A percentile compares a stretch with the other conserved stretches of the same genome.
These are phyloP conservation scores for Talaromyces sp. DNA, from an alignment of 2,329 filamentous ascomycete genomes.

Conservation along the genomic window DNA sequence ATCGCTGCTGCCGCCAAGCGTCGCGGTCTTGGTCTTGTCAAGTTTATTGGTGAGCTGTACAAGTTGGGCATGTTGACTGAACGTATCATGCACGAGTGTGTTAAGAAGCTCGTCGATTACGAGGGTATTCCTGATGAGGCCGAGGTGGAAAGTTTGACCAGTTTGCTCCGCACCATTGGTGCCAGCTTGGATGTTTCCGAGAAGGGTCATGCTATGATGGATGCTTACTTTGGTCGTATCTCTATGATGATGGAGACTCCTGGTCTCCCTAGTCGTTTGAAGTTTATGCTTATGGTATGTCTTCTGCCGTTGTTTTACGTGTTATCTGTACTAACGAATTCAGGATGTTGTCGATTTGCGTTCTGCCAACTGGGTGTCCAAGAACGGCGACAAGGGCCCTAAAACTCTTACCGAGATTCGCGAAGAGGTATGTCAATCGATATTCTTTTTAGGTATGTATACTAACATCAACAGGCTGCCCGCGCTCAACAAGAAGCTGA, in stretches of 20 bases:
- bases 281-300: conserved; percentile 85
- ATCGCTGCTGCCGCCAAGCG: conserved; percentile 89
- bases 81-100: conserved; percentile 99
- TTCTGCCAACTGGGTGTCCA: conserved; percentile 73
- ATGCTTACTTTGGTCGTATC: conserved; percentile 90
- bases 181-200: conserved; percentile 78
- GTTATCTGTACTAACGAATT: not conserved
- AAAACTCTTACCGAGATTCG: conserved; percentile 95
- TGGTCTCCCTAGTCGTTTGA: conserved; percentile 79
- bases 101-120: conserved; percentile 94
- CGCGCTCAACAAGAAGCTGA: conserved; percentile 81
- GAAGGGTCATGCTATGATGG: conserved; percentile 82
- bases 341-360: conserved; percentile 83
- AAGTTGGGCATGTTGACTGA: conserved; percentile 98
- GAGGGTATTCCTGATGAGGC: conserved; percentile 90
- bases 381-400: conserved; percentile 88
- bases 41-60: conserved; percentile 99
- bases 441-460: not conserved
- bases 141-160: conserved; percentile 92
- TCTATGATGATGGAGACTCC: conserved; percentile 75
- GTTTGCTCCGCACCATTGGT: conserved; percentile 89
- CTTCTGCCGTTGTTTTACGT: not conserved
- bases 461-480: conserved; percentile 51
- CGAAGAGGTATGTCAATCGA: conserved; percentile 59
- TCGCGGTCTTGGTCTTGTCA: conserved; percentile 93